A percentile compares a stretch with the other conserved stretches of the same genome.
These are phyloP conservation scores for Solanum infundibuliforme DNA, from an alignment of 257 asterid genomes.

Conservation along the genomic window DNA sequence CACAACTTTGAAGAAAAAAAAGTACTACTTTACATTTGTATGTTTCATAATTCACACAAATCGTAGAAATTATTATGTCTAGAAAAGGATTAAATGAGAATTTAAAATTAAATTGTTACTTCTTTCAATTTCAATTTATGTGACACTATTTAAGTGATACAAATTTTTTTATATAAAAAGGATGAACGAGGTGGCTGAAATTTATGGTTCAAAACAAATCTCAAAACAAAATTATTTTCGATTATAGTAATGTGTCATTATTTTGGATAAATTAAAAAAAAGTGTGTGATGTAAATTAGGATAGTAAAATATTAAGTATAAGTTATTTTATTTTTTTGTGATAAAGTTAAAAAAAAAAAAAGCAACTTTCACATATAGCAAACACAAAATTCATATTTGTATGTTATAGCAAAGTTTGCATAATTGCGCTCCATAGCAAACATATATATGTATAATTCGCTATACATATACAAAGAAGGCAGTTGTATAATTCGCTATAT, in stretches of 20 bases:
- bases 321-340: not conserved
- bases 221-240: not conserved
- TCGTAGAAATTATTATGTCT: not conserved
- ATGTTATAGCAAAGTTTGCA: too few relatives aligned
- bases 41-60: not conserved
- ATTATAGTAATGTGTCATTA: not conserved
- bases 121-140: accelerated
- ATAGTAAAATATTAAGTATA: too few relatives aligned
- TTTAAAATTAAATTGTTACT: not conserved
- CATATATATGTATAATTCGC: too few relatives aligned
- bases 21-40: not conserved
- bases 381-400: too few relatives aligned
- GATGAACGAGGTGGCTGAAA: not conserved
- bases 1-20: not conserved
- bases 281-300: not conserved
- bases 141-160: not conserved
- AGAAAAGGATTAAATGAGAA: not conserved
- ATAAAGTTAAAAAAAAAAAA: not conserved
- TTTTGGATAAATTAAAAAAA: not conserved
- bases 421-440: too few relatives aligned
- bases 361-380: too few relatives aligned
- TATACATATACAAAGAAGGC: too few relatives aligned
- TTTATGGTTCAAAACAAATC: not conserved
- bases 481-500: too few relatives aligned
- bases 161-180: accelerated